Evolutionary conservation across 1,139 yeast genomes (phyloP), one percentile per base, ranked within the genome.

Genomic region (Blastobotrys apis): DNA sequence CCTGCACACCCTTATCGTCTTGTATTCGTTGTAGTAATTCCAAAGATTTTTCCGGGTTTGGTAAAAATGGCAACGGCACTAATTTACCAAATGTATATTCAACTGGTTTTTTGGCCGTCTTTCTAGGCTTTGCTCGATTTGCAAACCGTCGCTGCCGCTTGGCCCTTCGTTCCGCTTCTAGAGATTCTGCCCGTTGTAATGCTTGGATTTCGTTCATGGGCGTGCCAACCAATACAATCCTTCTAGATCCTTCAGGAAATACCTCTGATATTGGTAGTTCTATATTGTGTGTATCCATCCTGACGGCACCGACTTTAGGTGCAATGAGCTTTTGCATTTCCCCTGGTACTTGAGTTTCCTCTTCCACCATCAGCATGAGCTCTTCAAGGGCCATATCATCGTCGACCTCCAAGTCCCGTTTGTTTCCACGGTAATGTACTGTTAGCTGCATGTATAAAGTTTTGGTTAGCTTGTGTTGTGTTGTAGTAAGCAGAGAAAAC

Each of bases 1-100:
- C 66, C 31, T 51, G 56, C 13, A 68, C 58, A 10, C 69, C 72
- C 12, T 57, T 49, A 47, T 68, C 72, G 39, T 60, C 59, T 10
- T 58, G 51, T 9, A 68, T 53, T 20, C 64, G 50, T 36, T 63
- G 56, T 41, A 68, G 51, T 25, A 63, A 48, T 8, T 53, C 57
- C 41, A 53, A 44, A 1, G 71, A 63, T 40, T 50, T 49, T 10
- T 61, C 65, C 12, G 60, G 52, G 31, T 60, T 44, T 2, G 69
- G 69, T 26, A 67, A 53, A 33, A 56, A 56, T 21, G 61, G 59
- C 31, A 68, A 53, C 12, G 66, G 62, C 23, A 54, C 58, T n/a
- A 68, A 51, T 42, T 55, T 47, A 36, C 55, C 60, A 45, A 68
- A 68, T 21, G 69, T 64, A 47, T 65, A 68, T 32, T 51, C 45